Evolutionary conservation across 176 grass and related monocot genomes (phyloP).

Genomic region (Themeda triandra): DNA sequence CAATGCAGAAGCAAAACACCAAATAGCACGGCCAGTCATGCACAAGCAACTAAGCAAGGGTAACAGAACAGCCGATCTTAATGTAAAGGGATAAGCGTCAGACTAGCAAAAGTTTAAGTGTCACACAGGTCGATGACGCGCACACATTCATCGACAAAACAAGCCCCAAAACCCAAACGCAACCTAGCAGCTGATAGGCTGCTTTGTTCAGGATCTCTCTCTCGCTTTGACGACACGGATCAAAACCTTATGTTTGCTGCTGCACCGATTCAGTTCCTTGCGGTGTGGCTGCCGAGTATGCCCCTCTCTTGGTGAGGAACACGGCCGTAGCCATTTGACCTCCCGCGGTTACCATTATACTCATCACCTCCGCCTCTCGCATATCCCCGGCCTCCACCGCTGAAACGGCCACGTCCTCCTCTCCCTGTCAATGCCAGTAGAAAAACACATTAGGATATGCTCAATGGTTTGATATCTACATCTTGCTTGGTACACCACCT

Average conservation of each 20-base stretch:
- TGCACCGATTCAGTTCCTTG: constrained; percentile 25
- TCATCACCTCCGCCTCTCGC: constrained; percentile 41
- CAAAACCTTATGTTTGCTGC: constrained; percentile 43
- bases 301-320: constrained; percentile 55
- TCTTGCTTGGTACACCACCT: neutral
- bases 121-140: neutral
- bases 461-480: neutral
- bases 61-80: constrained; percentile 2
- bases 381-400: constrained; percentile 38
- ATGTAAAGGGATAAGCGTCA: constrained; percentile 18
- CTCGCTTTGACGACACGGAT: constrained; percentile 14
- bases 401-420: constrained; percentile 49
- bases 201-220: constrained; percentile 38
- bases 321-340: constrained; percentile 48
- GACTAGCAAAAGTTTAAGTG: constrained; percentile 23
- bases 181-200: constrained; percentile 34
- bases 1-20: neutral
- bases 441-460: neutral
- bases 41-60: neutral
- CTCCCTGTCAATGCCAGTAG: constrained; percentile 46
- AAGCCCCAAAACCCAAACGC: constrained; percentile 36
- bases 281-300: constrained; percentile 42
- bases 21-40: neutral
- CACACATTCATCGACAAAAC: constrained; percentile 33
- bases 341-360: constrained; percentile 38